These are phyloP conservation scores for Babesia ovata DNA, from an alignment of 169 alveolate species.

Conservation along the genomic window DNA sequence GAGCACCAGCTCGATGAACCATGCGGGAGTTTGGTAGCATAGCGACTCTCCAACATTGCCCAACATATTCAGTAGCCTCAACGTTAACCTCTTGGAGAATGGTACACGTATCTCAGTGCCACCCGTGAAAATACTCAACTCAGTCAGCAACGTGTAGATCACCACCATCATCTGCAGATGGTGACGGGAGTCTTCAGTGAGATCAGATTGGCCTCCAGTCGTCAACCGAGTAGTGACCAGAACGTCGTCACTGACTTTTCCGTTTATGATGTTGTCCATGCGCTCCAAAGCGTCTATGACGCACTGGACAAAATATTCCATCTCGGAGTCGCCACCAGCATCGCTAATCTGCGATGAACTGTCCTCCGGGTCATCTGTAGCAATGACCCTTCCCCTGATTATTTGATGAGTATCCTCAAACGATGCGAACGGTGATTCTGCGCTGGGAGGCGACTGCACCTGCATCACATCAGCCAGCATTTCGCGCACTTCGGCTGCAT, in stretches of 20 bases:
- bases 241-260: not conserved
- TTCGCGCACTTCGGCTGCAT: not conserved
- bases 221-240: not conserved
- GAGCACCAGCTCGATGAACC: conserved; percentile 23
- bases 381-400: not conserved
- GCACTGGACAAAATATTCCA: not conserved
- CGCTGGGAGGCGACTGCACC: too few species aligned
- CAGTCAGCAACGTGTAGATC: conserved; percentile 15
- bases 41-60: conserved; percentile 22
- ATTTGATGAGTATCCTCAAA: not conserved
- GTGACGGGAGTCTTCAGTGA: not conserved
- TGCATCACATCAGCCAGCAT: not conserved
- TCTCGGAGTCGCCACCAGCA: not conserved
- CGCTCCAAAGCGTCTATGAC: not conserved
- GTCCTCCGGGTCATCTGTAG: too few species aligned
- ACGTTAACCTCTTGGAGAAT: conserved; percentile 28
- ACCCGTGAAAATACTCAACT: not conserved
- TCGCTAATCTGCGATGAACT: not conserved
- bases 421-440: not conserved
- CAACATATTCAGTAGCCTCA: conserved; percentile 14
- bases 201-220: not conserved
- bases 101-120: not conserved
- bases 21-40: conserved; percentile 30
- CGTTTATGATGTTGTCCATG: conserved; percentile 1
- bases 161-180: conserved; percentile 26